Conservation (phyloP, 805 yeast genomes). For the Pichia eremophila region DNA sequence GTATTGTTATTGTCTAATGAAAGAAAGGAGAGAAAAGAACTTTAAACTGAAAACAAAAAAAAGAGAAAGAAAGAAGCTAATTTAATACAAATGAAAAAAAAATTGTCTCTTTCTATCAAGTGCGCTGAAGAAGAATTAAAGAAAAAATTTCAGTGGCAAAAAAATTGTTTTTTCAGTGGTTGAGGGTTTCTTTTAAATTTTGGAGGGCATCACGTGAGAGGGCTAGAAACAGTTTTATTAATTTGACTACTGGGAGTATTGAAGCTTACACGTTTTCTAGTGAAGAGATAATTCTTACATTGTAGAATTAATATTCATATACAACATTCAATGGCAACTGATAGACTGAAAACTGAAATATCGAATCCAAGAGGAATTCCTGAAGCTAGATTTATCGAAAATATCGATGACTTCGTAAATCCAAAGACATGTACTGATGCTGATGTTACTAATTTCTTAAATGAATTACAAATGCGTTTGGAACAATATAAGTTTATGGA, state of each 20-base stretch:
- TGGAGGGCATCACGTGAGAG: not conserved
- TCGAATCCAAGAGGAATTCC: slow-evolving; percentile 94
- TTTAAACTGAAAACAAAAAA: no score
- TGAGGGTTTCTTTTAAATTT: no score
- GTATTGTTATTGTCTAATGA: slow-evolving; percentile 6
- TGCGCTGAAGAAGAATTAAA: no score
- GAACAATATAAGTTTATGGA: slow-evolving; percentile 91
- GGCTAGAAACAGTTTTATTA: not conserved
- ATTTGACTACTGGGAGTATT: no score
- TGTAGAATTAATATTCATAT: not conserved
- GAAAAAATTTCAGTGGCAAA: no score
- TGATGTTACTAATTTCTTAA: slow-evolving; percentile 39
- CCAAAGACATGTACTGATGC: slow-evolving; percentile 25
- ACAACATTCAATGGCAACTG: slow-evolving; percentile 9
- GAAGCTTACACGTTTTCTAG: no score
- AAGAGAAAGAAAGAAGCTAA: not conserved
- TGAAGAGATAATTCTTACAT: no score
- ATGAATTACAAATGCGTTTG: slow-evolving; percentile 73
- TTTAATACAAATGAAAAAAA: not conserved
- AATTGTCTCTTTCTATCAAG: no score
- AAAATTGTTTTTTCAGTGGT: not conserved
- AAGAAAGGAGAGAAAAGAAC: not conserved
- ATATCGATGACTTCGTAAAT: slow-evolving; percentile 66
- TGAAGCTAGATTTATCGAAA: slow-evolving; percentile 86
- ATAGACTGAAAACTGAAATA: slow-evolving; percentile 38